These are phyloP conservation scores for Inosperma sp. DNA, from an alignment of 768 basidiomycete species.

Conservation along the genomic window DNA sequence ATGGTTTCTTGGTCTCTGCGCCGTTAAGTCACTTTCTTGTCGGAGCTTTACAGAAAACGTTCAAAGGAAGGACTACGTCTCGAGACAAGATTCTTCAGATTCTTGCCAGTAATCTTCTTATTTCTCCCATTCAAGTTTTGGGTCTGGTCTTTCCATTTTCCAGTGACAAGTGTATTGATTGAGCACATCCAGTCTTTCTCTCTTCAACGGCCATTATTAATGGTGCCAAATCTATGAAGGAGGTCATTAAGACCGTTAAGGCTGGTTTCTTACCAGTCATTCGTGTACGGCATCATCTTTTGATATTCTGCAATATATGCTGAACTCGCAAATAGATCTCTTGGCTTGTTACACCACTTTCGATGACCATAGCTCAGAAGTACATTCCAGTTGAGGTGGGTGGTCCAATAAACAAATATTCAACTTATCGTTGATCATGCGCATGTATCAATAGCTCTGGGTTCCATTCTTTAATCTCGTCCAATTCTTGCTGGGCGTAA, in stretches of 20 bases:
- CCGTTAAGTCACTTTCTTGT: slow-evolving; percentile 76
- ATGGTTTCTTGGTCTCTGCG: slow-evolving; percentile 80
- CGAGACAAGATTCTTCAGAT: slow-evolving; percentile 67
- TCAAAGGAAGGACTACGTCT: slow-evolving; percentile 66
- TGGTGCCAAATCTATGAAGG: slow-evolving; percentile 64
- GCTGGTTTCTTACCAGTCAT: slow-evolving; percentile 72
- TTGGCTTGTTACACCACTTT: slow-evolving; percentile 75
- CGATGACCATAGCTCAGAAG: slow-evolving; percentile 71
- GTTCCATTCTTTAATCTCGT: slow-evolving; percentile 82
- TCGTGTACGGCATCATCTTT: slow-evolving; percentile 41
- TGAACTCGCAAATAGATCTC: slow-evolving; percentile 48
- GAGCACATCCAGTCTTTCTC: slow-evolving; percentile 50
- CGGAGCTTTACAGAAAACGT: slow-evolving; percentile 65
- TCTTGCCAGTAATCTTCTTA: slow-evolving; percentile 67
- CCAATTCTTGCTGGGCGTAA: slow-evolving; percentile 71
- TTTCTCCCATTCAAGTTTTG: slow-evolving; percentile 75
- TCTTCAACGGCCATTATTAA: slow-evolving; percentile 81
- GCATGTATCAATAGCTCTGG: slow-evolving; percentile 62
- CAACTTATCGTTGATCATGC: slow-evolving; percentile 3
- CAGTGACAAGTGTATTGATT: neutral
- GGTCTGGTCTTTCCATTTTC: slow-evolving; percentile 4
- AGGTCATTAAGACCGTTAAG: slow-evolving; percentile 63
- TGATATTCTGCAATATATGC: neutral
- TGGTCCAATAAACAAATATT: neutral
- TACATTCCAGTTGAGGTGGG: slow-evolving; percentile 71